Percentiles rank a stretch among this genome's conserved stretches.
Conservation (phyloP, 148 eudicot genomes). For the Rhododendron vialii region DNA sequence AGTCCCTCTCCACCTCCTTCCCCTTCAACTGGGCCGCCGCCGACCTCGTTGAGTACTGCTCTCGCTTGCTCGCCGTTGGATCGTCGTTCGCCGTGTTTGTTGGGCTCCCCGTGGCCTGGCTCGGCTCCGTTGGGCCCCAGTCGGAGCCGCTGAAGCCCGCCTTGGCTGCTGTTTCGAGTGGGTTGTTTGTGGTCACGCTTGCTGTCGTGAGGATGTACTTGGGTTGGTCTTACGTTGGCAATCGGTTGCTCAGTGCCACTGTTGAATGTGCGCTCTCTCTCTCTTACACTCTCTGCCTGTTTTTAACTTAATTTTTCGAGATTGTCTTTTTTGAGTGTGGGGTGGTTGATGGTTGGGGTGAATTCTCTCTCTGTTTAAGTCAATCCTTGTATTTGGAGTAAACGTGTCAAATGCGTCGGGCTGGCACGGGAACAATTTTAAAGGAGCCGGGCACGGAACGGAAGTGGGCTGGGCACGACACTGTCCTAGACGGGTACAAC, state of each 20-base stretch:
- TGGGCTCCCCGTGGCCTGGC: constrained; percentile 80
- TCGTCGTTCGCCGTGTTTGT: constrained; percentile 53
- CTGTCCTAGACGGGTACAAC: no score
- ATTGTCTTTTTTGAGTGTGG: no score
- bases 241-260: constrained; percentile 93
- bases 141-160: constrained; percentile 52
- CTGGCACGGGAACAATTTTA: no score
- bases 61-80: constrained; percentile 57
- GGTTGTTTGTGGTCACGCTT: constrained; percentile 57
- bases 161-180: constrained; percentile 56
- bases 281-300: background rate
- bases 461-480: no score
- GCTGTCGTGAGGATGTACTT: constrained; percentile 89
- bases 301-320: background rate
- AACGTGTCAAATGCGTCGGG: no score
- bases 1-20: constrained; percentile 54
- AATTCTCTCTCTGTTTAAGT: background rate
- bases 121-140: constrained; percentile 54
- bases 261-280: constrained; percentile 28
- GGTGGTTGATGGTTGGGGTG: background rate
- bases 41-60: constrained; percentile 42
- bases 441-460: no score
- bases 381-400: background rate
- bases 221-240: constrained; percentile 99
- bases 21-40: constrained; percentile 85